Evolutionary conservation across 345 rosid species (phyloP), one percentile per base, ranked within the genome.

Genomic region (Citrus unshiu): DNA sequence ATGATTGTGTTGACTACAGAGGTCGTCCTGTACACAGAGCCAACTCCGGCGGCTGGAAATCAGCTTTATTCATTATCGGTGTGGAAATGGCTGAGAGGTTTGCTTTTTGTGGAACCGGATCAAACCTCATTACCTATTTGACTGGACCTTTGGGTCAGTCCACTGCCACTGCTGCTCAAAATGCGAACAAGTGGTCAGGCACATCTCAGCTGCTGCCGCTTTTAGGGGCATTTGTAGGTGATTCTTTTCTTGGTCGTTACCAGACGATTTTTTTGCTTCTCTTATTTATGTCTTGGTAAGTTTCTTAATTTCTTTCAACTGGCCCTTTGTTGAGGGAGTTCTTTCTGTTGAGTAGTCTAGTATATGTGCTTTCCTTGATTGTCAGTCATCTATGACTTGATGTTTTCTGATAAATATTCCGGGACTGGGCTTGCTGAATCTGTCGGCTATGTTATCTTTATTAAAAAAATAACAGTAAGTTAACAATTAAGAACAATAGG

Each of bases 71-170:
- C 83, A 85, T 86, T 66, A 88, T 86, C 46, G 88, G 81, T 16
- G 87, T 85, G 68, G 92, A 89, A 78, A 82, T 87, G 13, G 89
- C 85, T 1, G 90, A 89, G 83, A 84, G 90, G 22, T 84, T 86
- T 66, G 88, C 89, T 24, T 86, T 62, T 68, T 84, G 78, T 32
- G 92, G 92, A 1, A 89, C 84, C 32, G 70, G 70, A 4, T 87
- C 92, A 76, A 86, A 87, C 51, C 86, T 89, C 57, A 83, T 89
- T 6, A 85, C 71, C 25, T 89, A 79, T 56, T 72, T 87, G 81
- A 89, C 90, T 5, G 90, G 90, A 30, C 87, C 84, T 4, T 51
- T 89, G 10, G 86, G 89, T 0, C 87, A 86, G 68, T 89, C 89
- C 1, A 87, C 85, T 24, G 90, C 87, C 49, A 43, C 80, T 16